These are phyloP conservation scores for Hypoxylon sp. DNA, from an alignment of 2,329 filamentous ascomycete genomes.

Conservation along the genomic window DNA sequence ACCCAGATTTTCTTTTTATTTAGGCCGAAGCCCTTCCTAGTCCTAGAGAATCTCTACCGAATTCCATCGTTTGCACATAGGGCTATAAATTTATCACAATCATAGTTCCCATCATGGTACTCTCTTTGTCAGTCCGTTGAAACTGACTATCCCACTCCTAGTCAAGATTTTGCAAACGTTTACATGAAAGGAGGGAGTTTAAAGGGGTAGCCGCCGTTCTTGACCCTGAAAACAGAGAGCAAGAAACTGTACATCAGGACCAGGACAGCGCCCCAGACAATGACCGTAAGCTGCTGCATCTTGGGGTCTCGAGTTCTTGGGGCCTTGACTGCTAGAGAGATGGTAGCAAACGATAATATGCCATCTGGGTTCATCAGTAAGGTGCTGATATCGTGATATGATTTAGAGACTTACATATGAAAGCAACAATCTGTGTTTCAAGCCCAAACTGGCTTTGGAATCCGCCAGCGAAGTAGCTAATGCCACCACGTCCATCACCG, in stretches of 20 bases:
- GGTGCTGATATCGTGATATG: background rate
- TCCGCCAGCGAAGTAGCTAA: conserved; percentile 90
- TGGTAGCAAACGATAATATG: conserved; percentile 88
- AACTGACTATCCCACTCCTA: background rate
- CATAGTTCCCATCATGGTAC: conserved; percentile 2
- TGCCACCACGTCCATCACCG: conserved; percentile 85
- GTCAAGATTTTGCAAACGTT: conserved; percentile 21
- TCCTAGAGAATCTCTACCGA: conserved; percentile 3
- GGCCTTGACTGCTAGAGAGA: conserved; percentile 91
- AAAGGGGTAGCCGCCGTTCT: conserved; percentile 97
- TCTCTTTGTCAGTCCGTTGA: conserved; percentile 1
- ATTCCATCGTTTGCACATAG: conserved; percentile 9
- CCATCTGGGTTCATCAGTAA: conserved; percentile 62
- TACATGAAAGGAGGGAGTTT: conserved; percentile 89
- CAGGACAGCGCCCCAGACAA: conserved; percentile 83
- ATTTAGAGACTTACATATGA: conserved; percentile 81
- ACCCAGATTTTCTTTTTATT: conserved; percentile 3
- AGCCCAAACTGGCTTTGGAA: conserved; percentile 96
- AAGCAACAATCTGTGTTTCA: conserved; percentile 95
- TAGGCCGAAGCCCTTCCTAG: conserved; percentile 10
- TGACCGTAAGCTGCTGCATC: conserved; percentile 83
- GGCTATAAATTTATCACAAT: background rate
- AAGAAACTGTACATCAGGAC: conserved; percentile 93
- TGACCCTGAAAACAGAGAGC: conserved; percentile 91
- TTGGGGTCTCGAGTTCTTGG: conserved; percentile 86